Conservation (phyloP, 2,329 filamentous ascomycete genomes). For the Orbilia javanica region DNA sequence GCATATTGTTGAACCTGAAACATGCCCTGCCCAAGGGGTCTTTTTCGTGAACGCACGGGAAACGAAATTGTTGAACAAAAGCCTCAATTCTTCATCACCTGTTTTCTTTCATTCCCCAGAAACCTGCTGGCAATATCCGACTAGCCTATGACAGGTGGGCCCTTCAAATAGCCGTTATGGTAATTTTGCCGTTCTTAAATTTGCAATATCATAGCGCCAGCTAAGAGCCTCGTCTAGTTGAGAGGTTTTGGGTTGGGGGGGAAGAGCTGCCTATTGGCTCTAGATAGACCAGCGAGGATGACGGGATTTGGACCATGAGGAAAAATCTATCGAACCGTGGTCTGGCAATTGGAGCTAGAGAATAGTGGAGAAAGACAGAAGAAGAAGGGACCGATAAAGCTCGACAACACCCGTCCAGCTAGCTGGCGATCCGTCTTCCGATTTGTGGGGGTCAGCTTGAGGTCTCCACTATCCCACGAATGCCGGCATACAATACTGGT, state of each 20-base stretch:
- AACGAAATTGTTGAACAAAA: slow-evolving; percentile 42
- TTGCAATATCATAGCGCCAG: slow-evolving; percentile 48
- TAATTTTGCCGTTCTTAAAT: slow-evolving; percentile 54
- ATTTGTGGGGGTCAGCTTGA: slow-evolving; percentile 46
- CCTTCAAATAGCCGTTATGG: slow-evolving; percentile 53
- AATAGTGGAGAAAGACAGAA: slow-evolving; percentile 35
- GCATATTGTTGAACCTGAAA: slow-evolving; percentile 41
- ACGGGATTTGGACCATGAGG: slow-evolving; percentile 22
- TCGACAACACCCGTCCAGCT: slow-evolving; percentile 43
- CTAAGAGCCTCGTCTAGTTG: slow-evolving; percentile 37
- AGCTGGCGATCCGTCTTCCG: slow-evolving; percentile 47
- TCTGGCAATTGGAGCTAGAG: slow-evolving; percentile 21
- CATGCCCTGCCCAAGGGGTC: slow-evolving; percentile 35
- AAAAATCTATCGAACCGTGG: slow-evolving; percentile 44
- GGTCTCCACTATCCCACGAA: slow-evolving; percentile 20
- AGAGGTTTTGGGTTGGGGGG: slow-evolving; percentile 43
- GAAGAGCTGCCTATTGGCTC: slow-evolving; percentile 50
- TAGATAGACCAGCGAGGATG: slow-evolving; percentile 16
- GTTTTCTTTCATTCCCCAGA: slow-evolving; percentile 26
- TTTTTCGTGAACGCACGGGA: slow-evolving; percentile 36
- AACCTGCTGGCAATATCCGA: slow-evolving; percentile 49
- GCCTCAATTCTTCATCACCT: slow-evolving; percentile 37
- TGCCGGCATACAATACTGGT: slow-evolving; percentile 7
- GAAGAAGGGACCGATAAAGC: slow-evolving; percentile 20
- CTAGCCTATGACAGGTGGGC: slow-evolving; percentile 37